Evolutionary conservation across 768 basidiomycete species (phyloP).

Genomic region (Macrolepiota fuliginosa): DNA sequence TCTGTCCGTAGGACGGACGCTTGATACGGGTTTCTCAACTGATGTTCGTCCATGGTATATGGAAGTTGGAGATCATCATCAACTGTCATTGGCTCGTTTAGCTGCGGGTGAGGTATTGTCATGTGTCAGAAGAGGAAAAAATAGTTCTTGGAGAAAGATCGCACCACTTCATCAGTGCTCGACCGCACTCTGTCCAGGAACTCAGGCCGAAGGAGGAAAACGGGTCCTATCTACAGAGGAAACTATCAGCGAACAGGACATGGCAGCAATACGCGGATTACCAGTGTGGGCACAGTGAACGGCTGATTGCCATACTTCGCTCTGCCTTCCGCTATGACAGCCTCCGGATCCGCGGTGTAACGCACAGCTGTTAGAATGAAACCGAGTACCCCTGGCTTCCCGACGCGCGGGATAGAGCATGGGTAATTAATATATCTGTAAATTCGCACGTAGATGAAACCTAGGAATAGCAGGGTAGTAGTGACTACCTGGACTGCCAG

Average conservation of each 20-base stretch:
- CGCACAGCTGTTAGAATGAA: conserved; percentile 33
- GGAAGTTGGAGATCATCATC: conserved; percentile 34
- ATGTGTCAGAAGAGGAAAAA: background rate
- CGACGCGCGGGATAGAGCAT: conserved; percentile 30
- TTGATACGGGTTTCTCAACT: conserved; percentile 33
- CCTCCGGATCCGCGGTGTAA: conserved; percentile 29
- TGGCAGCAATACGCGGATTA: conserved; percentile 7
- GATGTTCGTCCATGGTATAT: conserved; percentile 35
- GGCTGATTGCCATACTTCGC: conserved; percentile 8
- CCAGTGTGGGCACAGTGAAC: conserved; percentile 31
- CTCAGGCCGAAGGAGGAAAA: conserved; percentile 31
- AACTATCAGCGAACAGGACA: background rate
- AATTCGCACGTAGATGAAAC: conserved; percentile 24
- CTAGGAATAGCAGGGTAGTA: conserved; percentile 17
- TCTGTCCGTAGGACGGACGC: conserved; percentile 32
- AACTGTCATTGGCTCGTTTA: conserved; percentile 32
- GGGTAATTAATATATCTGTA: conserved; percentile 25
- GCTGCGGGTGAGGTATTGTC: conserved; percentile 19
- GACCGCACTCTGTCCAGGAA: conserved; percentile 29
- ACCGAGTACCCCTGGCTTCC: conserved; percentile 30
- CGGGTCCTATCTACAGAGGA: conserved; percentile 26
- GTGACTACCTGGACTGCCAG: conserved; percentile 6
- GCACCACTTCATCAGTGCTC: conserved; percentile 31
- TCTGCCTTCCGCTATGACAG: conserved; percentile 28
- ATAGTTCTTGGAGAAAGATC: conserved; percentile 7